Evolutionary conservation across 257 asterid genomes (phyloP).

Genomic region (Cruciata laevipes): DNA sequence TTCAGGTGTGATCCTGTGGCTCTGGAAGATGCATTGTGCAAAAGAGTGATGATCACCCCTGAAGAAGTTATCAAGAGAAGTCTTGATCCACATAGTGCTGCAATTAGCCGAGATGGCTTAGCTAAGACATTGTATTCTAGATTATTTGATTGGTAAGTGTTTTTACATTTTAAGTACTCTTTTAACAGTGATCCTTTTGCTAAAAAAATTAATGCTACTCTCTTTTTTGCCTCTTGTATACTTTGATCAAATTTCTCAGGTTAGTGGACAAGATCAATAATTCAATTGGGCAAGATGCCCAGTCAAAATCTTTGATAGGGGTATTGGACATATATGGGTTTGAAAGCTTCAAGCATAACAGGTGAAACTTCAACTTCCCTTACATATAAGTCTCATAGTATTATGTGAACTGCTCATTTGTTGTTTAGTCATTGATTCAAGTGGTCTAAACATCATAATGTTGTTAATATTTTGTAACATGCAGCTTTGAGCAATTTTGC

Average conservation of each 20-base stretch:
- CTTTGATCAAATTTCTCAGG: conserved; percentile 41
- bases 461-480: conserved; percentile 25
- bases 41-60: conserved; percentile 98
- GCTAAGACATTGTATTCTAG: conserved; percentile 93
- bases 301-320: conserved; percentile 75
- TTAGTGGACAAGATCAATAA: conserved; percentile 86
- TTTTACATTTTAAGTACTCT: conserved; percentile 12
- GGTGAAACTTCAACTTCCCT: conserved; percentile 30
- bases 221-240: background rate
- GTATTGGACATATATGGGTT: conserved; percentile 96
- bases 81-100: conserved; percentile 94
- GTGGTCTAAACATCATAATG: conserved; percentile 12
- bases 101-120: conserved; percentile 86
- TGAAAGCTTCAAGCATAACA: conserved; percentile 93
- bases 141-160: conserved; percentile 79
- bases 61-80: conserved; percentile 97
- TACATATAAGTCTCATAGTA: background rate
- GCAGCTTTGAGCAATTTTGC: conserved; percentile 98
- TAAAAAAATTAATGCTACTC: background rate
- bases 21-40: conserved; percentile 89
- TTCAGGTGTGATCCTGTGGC: conserved; percentile 80
- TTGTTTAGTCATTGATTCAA: background rate
- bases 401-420: background rate
- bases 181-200: background rate
- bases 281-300: conserved; percentile 86